Conservation (phyloP, 805 yeast species). For the Wickerhamomyces queroliae region DNA sequence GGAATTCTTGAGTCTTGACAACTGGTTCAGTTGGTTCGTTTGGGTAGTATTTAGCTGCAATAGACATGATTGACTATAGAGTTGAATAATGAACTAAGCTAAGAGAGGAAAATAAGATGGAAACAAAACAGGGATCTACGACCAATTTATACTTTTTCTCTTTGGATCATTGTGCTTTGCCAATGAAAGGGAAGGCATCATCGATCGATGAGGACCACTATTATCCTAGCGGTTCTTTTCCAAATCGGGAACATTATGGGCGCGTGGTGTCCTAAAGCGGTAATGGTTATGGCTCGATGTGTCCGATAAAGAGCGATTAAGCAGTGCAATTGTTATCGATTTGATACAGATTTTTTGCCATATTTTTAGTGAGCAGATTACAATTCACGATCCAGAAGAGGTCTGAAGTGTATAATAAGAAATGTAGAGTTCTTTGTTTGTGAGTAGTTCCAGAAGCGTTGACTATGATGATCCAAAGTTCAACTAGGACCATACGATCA, state of each 20-base stretch:
- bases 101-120: neutral
- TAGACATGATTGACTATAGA: conserved; percentile 25
- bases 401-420: too few relatives aligned
- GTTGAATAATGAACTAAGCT: too few relatives aligned
- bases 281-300: neutral
- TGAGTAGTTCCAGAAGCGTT: too few relatives aligned
- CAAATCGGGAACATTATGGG: neutral
- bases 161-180: too few relatives aligned
- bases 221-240: neutral
- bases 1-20: conserved; percentile 52
- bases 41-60: conserved; percentile 61
- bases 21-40: conserved; percentile 71
- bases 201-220: neutral
- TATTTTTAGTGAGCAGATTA: too few relatives aligned
- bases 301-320: neutral
- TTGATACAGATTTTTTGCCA: neutral
- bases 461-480: too few relatives aligned
- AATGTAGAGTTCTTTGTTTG: too few relatives aligned
- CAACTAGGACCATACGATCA: too few relatives aligned
- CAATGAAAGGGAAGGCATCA: neutral
- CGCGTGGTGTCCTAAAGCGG: neutral
- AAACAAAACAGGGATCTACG: conserved; percentile 1
- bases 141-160: neutral
- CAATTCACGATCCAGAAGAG: too few relatives aligned
- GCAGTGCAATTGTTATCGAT: neutral